A percentile compares a stretch with the other conserved stretches of the same genome.
phyloP scores from a whole-genome alignment of 2,329 filamentous ascomycete genomes.

The Hypoxylon sp. region DNA sequence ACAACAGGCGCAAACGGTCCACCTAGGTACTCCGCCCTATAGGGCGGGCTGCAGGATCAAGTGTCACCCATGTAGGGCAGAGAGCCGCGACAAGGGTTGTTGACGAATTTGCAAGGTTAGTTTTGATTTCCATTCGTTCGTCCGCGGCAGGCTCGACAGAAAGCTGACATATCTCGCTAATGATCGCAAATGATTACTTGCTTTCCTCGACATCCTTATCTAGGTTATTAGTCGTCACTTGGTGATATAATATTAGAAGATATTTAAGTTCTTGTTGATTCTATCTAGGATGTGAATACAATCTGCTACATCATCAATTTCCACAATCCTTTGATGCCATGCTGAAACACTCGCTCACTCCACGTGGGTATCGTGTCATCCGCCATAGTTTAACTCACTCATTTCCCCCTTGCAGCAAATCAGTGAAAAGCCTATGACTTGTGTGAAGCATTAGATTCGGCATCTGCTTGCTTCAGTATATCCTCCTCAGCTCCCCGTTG shows the following conservation, averaged over 20 bases:
- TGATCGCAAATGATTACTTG: conserved; percentile 24
- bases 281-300: conserved; percentile 33
- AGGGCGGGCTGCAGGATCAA: conserved; percentile 23
- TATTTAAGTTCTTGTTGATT: conserved; percentile 6
- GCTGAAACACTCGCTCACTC: background rate
- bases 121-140: conserved; percentile 32
- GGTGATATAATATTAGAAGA: conserved; percentile 17
- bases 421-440: conserved; percentile 26
- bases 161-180: conserved; percentile 26
- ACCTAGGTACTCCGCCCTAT: conserved; percentile 32
- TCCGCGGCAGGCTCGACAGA: conserved; percentile 12
- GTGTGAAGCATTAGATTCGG: conserved; percentile 51
- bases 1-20: conserved; percentile 1
- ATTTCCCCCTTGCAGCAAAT: background rate
- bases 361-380: conserved; percentile 45
- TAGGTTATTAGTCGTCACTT: conserved; percentile 21
- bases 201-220: conserved; percentile 2
- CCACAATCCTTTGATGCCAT: conserved; percentile 10
- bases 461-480: conserved; percentile 78
- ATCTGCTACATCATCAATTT: conserved; percentile 20
- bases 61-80: conserved; percentile 21
- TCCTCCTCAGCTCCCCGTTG: conserved; percentile 88
- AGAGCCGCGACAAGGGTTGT: conserved; percentile 37
- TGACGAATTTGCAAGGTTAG: conserved; percentile 20
- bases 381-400: conserved; percentile 1